phyloP scores from a whole-genome alignment of 305 asterid species.

The Ajuga reptans region DNA sequence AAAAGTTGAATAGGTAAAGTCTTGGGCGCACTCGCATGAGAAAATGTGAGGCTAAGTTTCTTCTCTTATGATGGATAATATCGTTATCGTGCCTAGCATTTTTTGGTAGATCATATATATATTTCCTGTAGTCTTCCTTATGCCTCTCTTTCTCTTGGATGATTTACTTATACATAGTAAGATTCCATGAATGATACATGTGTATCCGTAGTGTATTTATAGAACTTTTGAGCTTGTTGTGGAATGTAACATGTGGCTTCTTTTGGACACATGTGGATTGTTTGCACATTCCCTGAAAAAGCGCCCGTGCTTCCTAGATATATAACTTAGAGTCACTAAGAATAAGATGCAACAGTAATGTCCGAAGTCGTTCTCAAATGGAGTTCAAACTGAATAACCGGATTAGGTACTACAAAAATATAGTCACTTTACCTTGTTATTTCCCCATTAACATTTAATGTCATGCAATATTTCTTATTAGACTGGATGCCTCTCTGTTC shows the following conservation, averaged over 20 bases:
- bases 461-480: not conserved
- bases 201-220: not conserved
- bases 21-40: not conserved
- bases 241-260: conserved; percentile 2
- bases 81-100: not conserved
- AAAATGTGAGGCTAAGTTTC: not conserved
- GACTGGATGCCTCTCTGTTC: not conserved
- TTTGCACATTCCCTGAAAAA: not conserved
- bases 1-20: not conserved
- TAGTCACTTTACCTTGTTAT: not conserved
- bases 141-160: not conserved
- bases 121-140: not conserved
- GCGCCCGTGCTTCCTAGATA: conserved; percentile 8
- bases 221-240: not conserved
- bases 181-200: not conserved
- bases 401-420: not conserved
- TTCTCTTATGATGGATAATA: not conserved
- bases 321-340: not conserved
- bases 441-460: not conserved
- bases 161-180: not conserved
- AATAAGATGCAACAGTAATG: conserved; percentile 2
- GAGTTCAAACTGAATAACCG: conserved; percentile 15
- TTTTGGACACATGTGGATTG: conserved; percentile 1
- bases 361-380: not conserved
- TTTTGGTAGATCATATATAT: not conserved